These are phyloP conservation scores for Pelargonium australe DNA, from an alignment of 441 rosid species.

Conservation along the genomic window DNA sequence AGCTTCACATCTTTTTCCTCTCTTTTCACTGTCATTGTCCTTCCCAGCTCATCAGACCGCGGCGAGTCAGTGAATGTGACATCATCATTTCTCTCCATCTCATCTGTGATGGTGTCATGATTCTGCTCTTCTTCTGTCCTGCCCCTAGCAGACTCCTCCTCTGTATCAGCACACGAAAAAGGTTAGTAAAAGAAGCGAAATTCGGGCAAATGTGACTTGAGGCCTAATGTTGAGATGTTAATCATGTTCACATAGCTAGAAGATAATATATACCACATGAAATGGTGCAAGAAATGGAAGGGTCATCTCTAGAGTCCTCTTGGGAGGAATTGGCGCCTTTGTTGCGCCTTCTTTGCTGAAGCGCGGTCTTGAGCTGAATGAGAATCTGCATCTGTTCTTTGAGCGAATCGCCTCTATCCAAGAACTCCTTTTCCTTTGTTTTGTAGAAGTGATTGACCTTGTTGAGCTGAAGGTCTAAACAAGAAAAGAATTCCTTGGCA, in stretches of 20 bases:
- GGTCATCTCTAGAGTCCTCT: slow-evolving; percentile 57
- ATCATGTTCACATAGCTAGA: neutral
- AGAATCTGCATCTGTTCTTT: slow-evolving; percentile 87
- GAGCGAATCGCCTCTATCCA: slow-evolving; percentile 82
- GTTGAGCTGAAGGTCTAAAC: slow-evolving; percentile 77
- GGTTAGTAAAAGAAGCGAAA: neutral
- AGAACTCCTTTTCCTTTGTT: slow-evolving; percentile 75
- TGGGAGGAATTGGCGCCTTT: slow-evolving; percentile 34
- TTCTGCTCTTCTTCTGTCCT: slow-evolving; percentile 27
- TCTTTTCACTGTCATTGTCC: slow-evolving; percentile 13
- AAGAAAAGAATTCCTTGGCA: slow-evolving; percentile 63
- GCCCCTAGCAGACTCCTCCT: slow-evolving; percentile 26
- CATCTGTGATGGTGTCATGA: slow-evolving; percentile 40
- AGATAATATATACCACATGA: slow-evolving; percentile 46
- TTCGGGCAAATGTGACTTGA: no score
- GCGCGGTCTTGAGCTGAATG: slow-evolving; percentile 50
- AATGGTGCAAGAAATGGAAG: slow-evolving; percentile 64
- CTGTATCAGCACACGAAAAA: neutral
- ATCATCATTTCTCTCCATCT: slow-evolving; percentile 31
- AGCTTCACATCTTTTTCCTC: slow-evolving; percentile 41
- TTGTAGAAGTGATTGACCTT: slow-evolving; percentile 85
- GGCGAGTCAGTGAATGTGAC: no score
- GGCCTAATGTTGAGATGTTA: no score
- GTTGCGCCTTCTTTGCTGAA: slow-evolving; percentile 15
- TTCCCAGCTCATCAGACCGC: slow-evolving; percentile 1